Evolutionary conservation across 2,329 filamentous ascomycete species (phyloP).

Genomic region (Cyclaneusma minus): DNA sequence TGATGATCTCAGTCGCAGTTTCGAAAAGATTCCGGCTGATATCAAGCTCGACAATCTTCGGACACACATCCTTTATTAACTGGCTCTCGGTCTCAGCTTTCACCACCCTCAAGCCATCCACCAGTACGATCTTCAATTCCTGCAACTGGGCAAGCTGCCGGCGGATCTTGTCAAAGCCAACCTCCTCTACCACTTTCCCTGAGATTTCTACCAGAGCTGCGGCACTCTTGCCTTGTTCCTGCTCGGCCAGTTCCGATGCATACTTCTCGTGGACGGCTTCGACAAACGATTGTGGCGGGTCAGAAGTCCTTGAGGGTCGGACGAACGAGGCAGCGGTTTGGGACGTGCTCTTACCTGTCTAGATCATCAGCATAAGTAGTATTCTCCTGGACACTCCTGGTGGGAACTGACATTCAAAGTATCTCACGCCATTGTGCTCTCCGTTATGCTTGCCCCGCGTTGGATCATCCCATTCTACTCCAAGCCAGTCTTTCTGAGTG

Average conservation of each 20-base stretch:
- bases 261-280: conserved; percentile 76
- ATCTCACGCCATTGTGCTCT: conserved; percentile 59
- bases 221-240: conserved; percentile 46
- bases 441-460: conserved; percentile 82
- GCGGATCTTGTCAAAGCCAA: conserved; percentile 89
- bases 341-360: conserved; percentile 45
- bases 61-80: conserved; percentile 35
- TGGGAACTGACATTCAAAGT: conserved; percentile 58
- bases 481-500: conserved; percentile 69
- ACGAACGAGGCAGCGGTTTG: conserved; percentile 75
- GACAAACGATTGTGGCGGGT: conserved; percentile 57
- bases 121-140: conserved; percentile 64
- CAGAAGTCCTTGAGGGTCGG: conserved; percentile 55
- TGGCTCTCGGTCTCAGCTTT: conserved; percentile 20
- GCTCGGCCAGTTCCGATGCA: conserved; percentile 37
- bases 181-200: conserved; percentile 79
- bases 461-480: conserved; percentile 91
- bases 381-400: conserved; percentile 1
- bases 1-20: conserved; percentile 45
- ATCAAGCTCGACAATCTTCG: conserved; percentile 63
- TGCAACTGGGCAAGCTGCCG: conserved; percentile 62
- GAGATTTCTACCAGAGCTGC: too few species aligned
- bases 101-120: conserved; percentile 59
- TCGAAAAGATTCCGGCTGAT: conserved; percentile 73
- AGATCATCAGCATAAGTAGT: conserved; percentile 5